These are phyloP conservation scores for Ogataea hybrid DNA, from an alignment of 1,139 yeast species.

Conservation along the genomic window DNA sequence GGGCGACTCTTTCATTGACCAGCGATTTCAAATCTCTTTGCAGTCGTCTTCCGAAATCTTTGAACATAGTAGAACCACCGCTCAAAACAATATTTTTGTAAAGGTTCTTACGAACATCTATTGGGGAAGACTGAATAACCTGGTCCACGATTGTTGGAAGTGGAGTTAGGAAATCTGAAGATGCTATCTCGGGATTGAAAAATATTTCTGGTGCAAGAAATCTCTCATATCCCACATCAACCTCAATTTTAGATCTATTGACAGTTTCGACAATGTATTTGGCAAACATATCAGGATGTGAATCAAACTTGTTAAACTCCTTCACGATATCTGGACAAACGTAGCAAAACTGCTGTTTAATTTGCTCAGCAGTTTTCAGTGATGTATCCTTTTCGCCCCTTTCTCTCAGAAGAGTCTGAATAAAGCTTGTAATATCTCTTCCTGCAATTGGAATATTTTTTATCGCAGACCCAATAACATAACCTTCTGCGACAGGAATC, in stretches of 20 bases:
- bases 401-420: slow-evolving; percentile 90
- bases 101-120: slow-evolving; percentile 95
- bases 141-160: slow-evolving; percentile 92
- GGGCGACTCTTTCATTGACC: slow-evolving; percentile 84
- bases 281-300: slow-evolving; percentile 91
- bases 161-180: slow-evolving; percentile 93
- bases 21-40: slow-evolving; percentile 90
- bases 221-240: slow-evolving; percentile 96
- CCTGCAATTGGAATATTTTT: slow-evolving; percentile 98
- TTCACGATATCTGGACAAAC: slow-evolving; percentile 97
- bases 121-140: slow-evolving; percentile 93
- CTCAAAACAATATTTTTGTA: slow-evolving; percentile 94
- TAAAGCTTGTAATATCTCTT: slow-evolving; percentile 91
- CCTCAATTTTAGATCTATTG: slow-evolving; percentile 62
- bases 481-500: slow-evolving; percentile 98
- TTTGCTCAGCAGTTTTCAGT: slow-evolving; percentile 91
- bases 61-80: slow-evolving; percentile 99
- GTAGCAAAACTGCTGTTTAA: slow-evolving; percentile 94
- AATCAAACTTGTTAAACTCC: slow-evolving; percentile 92
- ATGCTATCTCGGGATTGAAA: slow-evolving; percentile 96
- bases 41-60: slow-evolving; percentile 94
- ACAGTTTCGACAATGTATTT: slow-evolving; percentile 88
- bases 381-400: slow-evolving; percentile 96
- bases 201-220: slow-evolving; percentile 98
- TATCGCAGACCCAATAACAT: slow-evolving; percentile 95